Evolutionary conservation across 2,329 filamentous ascomycete species (phyloP), one percentile per base, ranked within the genome.

Genomic region (Tolypocladium album): DNA sequence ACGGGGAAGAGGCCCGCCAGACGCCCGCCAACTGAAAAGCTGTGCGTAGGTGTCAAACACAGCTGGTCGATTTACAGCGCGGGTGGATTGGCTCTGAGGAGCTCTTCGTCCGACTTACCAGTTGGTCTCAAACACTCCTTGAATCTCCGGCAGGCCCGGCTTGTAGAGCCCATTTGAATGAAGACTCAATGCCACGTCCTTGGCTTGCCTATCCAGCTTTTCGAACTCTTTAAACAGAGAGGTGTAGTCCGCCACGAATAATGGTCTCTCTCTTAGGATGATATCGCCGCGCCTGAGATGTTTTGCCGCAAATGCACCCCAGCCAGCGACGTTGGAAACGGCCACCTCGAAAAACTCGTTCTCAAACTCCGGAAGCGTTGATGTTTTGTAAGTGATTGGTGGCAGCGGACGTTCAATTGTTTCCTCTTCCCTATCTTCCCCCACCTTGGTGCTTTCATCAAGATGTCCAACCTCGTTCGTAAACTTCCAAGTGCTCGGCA

Each of bases 1-100:
- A 81, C 71, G 0, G 78, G 73, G 60, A 83, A 84, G 2, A 84
- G 62, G 1, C 73, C 75, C 0, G 73, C 76, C 8, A 68, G 64
- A 3, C 64, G 63, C 0, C 61, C 59, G 1, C 39, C 47, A 11
- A 68, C 67, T 1, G 67, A 64, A 50, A 75, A 71, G 58, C 73
- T 73, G 55, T 17, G 50, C 12, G 27, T 13, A 5, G 50, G 8
- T 9, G 17, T 53, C 4, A 55, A 27, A 24, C 17, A 45, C 2
- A 9, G 40, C 5, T 2, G 34, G 20, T 7, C 6, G 17, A 42
- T 17, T 42, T 38, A n/a, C 40, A 42, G 20, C n/a, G 20, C 17
- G 40, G 20, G 17, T n/a, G 40, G 17, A 2, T 8, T 42, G 6
- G 40, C 15, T 3, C 20, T 20, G 20, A 42, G 15, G 40, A 3